These are phyloP conservation scores for Tulasnella sp. DNA, from an alignment of 768 basidiomycete genomes.

Conservation along the genomic window DNA sequence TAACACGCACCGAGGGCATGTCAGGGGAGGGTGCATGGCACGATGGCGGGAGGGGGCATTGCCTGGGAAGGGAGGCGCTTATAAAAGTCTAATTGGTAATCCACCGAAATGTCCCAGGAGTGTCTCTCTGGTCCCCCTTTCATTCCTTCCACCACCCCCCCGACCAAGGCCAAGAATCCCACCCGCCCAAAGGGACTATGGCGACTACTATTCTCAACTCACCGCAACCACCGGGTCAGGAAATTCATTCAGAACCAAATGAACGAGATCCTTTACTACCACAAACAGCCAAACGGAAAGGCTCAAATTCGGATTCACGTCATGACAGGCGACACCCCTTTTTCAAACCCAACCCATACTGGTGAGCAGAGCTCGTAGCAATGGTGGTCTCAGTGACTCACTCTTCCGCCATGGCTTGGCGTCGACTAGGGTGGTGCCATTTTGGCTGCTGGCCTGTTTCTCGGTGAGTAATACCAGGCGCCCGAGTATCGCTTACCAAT, in stretches of 20 bases:
- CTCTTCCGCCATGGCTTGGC: neutral
- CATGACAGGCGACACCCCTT: neutral
- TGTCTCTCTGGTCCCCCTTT: neutral
- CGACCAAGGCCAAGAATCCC: neutral
- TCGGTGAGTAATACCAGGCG: neutral
- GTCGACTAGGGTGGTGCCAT: slow-evolving; percentile 8
- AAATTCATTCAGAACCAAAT: neutral
- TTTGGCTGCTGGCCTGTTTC: slow-evolving; percentile 16
- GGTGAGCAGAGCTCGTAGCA: neutral
- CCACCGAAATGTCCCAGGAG: neutral
- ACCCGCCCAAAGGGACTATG: neutral
- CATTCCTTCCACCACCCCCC: neutral
- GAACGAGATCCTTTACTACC: slow-evolving; percentile 19
- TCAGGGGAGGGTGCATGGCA: neutral
- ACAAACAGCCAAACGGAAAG: too few species aligned
- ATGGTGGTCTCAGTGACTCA: neutral
- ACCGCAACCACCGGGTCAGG: neutral
- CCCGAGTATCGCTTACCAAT: neutral
- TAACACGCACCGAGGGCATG: neutral
- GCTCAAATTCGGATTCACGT: neutral
- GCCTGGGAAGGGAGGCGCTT: neutral
- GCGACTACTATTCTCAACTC: neutral
- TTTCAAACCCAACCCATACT: slow-evolving; percentile 8
- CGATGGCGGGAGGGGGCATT: slow-evolving; percentile 4
- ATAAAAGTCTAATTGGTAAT: neutral